Evolutionary conservation across 176 grass and related monocot species (phyloP).

Genomic region (Tillandsia leiboldiana): DNA sequence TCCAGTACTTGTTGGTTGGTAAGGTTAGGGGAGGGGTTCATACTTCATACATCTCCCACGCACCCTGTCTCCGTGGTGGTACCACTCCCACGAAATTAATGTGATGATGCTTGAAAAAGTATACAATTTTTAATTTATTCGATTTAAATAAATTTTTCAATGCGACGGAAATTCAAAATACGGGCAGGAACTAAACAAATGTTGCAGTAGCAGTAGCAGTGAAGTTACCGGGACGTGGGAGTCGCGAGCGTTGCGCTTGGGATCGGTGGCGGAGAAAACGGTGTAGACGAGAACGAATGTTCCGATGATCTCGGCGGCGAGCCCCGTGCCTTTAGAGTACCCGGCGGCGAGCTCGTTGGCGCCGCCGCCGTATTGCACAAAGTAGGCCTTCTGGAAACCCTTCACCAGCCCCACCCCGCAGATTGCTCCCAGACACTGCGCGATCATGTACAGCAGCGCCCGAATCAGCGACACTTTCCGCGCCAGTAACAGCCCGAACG

Average conservation of each 20-base stretch:
- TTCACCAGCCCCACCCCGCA: constrained; percentile 84
- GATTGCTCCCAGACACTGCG: constrained; percentile 91
- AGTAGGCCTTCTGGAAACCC: constrained; percentile 84
- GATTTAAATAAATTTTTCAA: too few relatives aligned
- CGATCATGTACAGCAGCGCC: constrained; percentile 70
- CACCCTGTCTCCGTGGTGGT: too few relatives aligned
- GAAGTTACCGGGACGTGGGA: constrained; percentile 83
- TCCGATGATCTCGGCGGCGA: constrained; percentile 93
- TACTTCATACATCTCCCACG: too few relatives aligned
- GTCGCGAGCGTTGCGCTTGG: constrained; percentile 96
- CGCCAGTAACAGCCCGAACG: constrained; percentile 75
- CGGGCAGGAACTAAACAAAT: too few relatives aligned
- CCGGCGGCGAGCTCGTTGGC: constrained; percentile 56
- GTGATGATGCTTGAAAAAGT: too few relatives aligned
- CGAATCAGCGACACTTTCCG: constrained; percentile 83
- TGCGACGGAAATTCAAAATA: too few relatives aligned
- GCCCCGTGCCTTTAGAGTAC: constrained; percentile 78
- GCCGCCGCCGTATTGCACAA: constrained; percentile 53
- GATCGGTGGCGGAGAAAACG: constrained; percentile 98
- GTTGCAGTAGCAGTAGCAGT: too few relatives aligned
- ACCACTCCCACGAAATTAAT: too few relatives aligned
- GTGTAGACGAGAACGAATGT: constrained; percentile 99
- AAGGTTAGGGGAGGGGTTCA: too few relatives aligned
- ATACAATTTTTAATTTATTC: too few relatives aligned
- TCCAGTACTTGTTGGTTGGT: too few relatives aligned